Evolutionary conservation across 345 rosid species (phyloP).

Genomic region (Zanthoxylum bungeanum): DNA sequence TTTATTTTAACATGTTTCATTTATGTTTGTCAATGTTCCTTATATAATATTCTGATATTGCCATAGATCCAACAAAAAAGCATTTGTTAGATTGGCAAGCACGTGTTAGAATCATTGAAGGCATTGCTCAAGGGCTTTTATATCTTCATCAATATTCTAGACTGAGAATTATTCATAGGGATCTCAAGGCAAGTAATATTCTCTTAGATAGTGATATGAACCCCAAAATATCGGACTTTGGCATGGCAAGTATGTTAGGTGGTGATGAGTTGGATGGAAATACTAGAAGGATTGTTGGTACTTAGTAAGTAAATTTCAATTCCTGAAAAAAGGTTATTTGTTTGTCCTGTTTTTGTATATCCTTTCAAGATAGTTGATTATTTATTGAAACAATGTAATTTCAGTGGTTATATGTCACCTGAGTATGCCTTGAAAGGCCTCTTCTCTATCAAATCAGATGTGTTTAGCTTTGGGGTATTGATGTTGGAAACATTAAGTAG

Average conservation of each 20-base stretch:
- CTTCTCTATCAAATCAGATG: slow-evolving; percentile 13
- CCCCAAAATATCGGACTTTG: slow-evolving; percentile 55
- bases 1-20: too few species aligned
- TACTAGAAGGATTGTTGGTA: slow-evolving; percentile 41
- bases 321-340: background rate
- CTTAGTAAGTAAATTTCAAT: slow-evolving; percentile 34
- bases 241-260: slow-evolving; percentile 50
- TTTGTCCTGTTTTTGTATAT: background rate
- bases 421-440: slow-evolving; percentile 17
- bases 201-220: slow-evolving; percentile 41
- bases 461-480: slow-evolving; percentile 9
- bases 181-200: slow-evolving; percentile 37
- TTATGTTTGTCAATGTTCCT: background rate
- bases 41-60: background rate
- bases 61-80: slow-evolving; percentile 13
- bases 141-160: slow-evolving; percentile 36
- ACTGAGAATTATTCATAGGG: slow-evolving; percentile 28
- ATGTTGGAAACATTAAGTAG: slow-evolving; percentile 45
- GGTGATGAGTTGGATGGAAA: slow-evolving; percentile 35
- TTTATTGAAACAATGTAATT: background rate
- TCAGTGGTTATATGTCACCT: slow-evolving; percentile 44
- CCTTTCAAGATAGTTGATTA: too few species aligned
- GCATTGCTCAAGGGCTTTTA: slow-evolving; percentile 38
- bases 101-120: slow-evolving; percentile 24
- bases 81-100: slow-evolving; percentile 9